phyloP scores from a whole-genome alignment of 495 filamentous ascomycete genomes.

The Aspergillus asperescens region DNA sequence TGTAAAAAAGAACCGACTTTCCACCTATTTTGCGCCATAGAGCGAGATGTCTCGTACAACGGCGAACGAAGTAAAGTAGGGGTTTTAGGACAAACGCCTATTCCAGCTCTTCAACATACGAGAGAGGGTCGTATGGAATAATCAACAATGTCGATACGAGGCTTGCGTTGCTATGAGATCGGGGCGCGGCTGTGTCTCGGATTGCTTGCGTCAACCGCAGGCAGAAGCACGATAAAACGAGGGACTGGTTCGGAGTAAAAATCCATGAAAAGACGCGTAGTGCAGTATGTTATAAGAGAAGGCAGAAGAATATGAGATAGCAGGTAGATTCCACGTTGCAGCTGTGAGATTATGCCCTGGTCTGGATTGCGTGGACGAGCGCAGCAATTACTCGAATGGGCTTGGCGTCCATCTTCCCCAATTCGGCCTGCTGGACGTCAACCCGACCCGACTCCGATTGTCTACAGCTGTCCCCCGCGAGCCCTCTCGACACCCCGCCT shows the following conservation, averaged over 20 bases:
- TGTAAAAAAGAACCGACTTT: slow-evolving; percentile 71
- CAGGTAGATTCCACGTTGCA: not conserved
- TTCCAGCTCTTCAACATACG: slow-evolving; percentile 21
- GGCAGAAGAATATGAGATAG: slow-evolving; percentile 1
- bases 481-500: not conserved
- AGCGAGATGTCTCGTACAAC: slow-evolving; percentile 9
- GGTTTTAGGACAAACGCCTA: too few species aligned
- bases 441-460: not conserved
- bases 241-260: slow-evolving; percentile 7
- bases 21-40: slow-evolving; percentile 46
- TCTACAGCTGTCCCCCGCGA: not conserved
- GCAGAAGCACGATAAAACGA: slow-evolving; percentile 7
- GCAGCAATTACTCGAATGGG: slow-evolving; percentile 12
- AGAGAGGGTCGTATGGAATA: slow-evolving; percentile 8
- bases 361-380: slow-evolving; percentile 24
- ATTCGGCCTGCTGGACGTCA: slow-evolving; percentile 13
- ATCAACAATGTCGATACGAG: slow-evolving; percentile 1
- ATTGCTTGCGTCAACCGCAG: slow-evolving; percentile 5
- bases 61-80: not conserved
- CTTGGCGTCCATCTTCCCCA: slow-evolving; percentile 18
- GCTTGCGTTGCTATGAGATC: slow-evolving; percentile 15
- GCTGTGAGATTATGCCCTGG: slow-evolving; percentile 4
- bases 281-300: not conserved
- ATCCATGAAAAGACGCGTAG: slow-evolving; percentile 9
- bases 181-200: slow-evolving; percentile 1